Conservation (phyloP, 2,329 filamentous ascomycete genomes). For the Alternaria postmessia region DNA sequence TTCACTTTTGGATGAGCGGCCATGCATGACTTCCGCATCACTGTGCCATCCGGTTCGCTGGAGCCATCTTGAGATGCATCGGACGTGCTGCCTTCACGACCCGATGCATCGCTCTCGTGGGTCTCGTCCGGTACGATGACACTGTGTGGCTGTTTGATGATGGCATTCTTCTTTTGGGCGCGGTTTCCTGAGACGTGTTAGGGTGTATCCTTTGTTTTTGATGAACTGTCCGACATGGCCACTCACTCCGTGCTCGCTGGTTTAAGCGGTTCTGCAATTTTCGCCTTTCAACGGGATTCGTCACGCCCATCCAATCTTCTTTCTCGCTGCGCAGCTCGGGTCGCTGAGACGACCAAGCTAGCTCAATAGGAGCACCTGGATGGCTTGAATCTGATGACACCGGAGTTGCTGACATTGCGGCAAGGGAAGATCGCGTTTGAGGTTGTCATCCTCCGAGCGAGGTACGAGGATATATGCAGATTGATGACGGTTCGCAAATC, state of each 20-base stretch:
- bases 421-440: not conserved
- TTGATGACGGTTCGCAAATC: slow-evolving; percentile 3
- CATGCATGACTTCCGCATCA: slow-evolving; percentile 6
- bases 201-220: not conserved
- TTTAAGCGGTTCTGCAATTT: slow-evolving; percentile 33
- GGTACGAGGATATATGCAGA: slow-evolving; percentile 6
- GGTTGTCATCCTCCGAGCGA: not conserved
- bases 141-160: not conserved
- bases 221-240: not conserved
- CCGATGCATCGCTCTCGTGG: not conserved
- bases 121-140: not conserved
- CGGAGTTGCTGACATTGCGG: slow-evolving; percentile 7
- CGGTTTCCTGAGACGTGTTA: not conserved
- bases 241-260: slow-evolving; percentile 25
- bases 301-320: slow-evolving; percentile 33
- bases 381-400: not conserved
- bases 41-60: not conserved
- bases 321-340: slow-evolving; percentile 13
- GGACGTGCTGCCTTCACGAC: slow-evolving; percentile 3
- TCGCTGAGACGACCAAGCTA: slow-evolving; percentile 21
- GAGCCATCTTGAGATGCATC: not conserved
- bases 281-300: slow-evolving; percentile 21
- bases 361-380: slow-evolving; percentile 4
- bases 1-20: slow-evolving; percentile 14
- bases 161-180: not conserved